A percentile compares a stretch with the other conserved stretches of the same genome.
Evolutionary conservation across 768 basidiomycete genomes (phyloP).

Genomic region (Xanthoconium purpureum): DNA sequence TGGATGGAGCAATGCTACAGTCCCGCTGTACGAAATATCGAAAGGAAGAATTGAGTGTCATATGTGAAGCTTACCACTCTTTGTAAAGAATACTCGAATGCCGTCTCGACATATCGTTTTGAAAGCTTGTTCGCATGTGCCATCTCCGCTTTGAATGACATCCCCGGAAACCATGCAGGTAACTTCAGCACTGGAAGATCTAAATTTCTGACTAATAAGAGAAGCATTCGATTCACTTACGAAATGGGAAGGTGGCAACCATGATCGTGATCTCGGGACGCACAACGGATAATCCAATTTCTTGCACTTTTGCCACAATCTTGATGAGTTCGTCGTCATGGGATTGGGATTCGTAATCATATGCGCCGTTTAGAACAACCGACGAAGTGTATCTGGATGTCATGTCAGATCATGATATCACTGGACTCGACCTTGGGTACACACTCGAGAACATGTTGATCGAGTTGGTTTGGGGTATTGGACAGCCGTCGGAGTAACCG

Average conservation of each 20-base stretch:
- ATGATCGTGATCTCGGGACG: slow-evolving; percentile 6
- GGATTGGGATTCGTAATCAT: too few relatives aligned
- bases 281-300: neutral
- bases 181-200: slow-evolving; percentile 7
- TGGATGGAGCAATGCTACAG: neutral
- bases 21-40: neutral
- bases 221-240: neutral
- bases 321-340: neutral
- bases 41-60: neutral
- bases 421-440: too few relatives aligned
- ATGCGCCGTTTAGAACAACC: too few relatives aligned
- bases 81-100: slow-evolving; percentile 7
- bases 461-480: too few relatives aligned
- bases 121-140: neutral
- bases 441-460: too few relatives aligned
- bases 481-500: too few relatives aligned
- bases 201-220: neutral
- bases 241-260: neutral
- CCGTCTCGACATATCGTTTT: neutral
- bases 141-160: slow-evolving; percentile 2
- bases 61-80: neutral
- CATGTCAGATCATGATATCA: too few relatives aligned
- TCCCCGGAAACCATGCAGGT: slow-evolving; percentile 13
- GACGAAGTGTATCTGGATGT: too few relatives aligned
- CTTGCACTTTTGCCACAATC: neutral